Base-by-base conservation (phyloP, 2,329 filamentous ascomycete species). In the Diaporthe sp. region DNA sequence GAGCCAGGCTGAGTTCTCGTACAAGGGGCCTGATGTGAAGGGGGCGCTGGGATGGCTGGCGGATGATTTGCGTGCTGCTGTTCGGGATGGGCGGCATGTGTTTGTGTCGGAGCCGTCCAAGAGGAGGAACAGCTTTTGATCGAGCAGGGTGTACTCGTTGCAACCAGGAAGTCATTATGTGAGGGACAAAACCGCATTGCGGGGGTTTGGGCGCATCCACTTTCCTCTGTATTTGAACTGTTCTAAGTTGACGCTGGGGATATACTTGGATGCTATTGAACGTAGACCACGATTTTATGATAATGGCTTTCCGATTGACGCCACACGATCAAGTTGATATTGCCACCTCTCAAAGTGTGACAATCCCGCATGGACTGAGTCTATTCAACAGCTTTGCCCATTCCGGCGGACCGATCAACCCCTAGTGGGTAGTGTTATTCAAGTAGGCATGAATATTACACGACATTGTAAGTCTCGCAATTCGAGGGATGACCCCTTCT, bases 21-120 rank as follows among this genome's bases (percentile, higher is more conserved):
- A 71, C 27, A 63, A 9, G 25, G 70, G 70, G 12, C 44, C 44
- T 22, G 3, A 63, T 22, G 56, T 44, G 5, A 13, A 17, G 25
- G 37, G 27, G 19, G 70, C 70, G 7, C 37, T 71, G 13, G 37
- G 70, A 2, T 47, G 19, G 39, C 27, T 71, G 12, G 56, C 12
- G 32, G 56, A 37, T 8, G 70, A 71, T 2, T 9, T 71, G 44
- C 70, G 70, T 2, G 70, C 70, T 53, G 70, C 70, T 1, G 5
- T 63, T 9, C 17, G 56, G 70, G 70, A 71, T 7, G 70, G 70
- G 25, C 56, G 70, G 70, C 70, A 71, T 13, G 70, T 71, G 10
- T 71, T 71, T 44, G 37, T 42, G 25, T 17, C 25, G 8, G 35
- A 42, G 22, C 56, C 44, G 1, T 19, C 19, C 12, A 12, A 32